Evolutionary conservation across 352 stramenopile genomes (phyloP).

Genomic region (Globisporangium middletonii): DNA sequence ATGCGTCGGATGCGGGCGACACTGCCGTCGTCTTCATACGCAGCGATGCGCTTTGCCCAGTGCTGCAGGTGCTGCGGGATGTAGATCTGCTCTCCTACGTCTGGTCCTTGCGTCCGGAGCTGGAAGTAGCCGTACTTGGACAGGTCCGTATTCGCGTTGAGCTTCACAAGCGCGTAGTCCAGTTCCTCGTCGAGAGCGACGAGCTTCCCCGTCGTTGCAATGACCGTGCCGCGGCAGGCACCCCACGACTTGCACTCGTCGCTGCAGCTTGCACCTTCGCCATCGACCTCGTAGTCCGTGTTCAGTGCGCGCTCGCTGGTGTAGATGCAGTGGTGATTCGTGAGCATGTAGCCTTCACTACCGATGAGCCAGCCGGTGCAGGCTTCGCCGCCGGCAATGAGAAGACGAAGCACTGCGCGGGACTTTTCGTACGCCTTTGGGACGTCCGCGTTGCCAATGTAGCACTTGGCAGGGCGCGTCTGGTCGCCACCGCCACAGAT

Average conservation of each 20-base stretch:
- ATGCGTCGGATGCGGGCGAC: constrained; percentile 13
- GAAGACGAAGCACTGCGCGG: constrained; percentile 27
- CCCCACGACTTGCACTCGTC: constrained; percentile 18
- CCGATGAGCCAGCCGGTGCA: constrained; percentile 44
- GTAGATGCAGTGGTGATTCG: constrained; percentile 41
- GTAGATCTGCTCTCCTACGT: constrained; percentile 34
- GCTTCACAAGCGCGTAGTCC: constrained; percentile 46
- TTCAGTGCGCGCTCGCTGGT: constrained; percentile 10
- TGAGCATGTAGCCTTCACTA: constrained; percentile 35
- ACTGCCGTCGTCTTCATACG: constrained; percentile 20
- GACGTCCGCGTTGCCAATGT: constrained; percentile 12
- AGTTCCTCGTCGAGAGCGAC: constrained; percentile 14
- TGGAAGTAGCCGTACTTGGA: constrained; percentile 27
- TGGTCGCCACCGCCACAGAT: constrained; percentile 30
- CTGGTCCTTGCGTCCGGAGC: constrained; percentile 19
- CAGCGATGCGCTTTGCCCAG: constrained; percentile 29
- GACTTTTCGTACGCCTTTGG: constrained; percentile 17
- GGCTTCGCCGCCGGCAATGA: constrained; percentile 16
- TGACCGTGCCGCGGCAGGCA: constrained; percentile 18
- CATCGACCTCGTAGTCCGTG: constrained; percentile 31
- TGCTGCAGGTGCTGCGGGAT: constrained; percentile 37
- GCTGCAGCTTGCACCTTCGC: constrained; percentile 25
- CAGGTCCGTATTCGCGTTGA: constrained; percentile 17
- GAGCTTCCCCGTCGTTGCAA: constrained; percentile 21
- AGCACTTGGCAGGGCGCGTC: constrained; percentile 23